phyloP scores from a whole-genome alignment of 441 rosid genomes.

The Bocquillonia castaneifolia region DNA sequence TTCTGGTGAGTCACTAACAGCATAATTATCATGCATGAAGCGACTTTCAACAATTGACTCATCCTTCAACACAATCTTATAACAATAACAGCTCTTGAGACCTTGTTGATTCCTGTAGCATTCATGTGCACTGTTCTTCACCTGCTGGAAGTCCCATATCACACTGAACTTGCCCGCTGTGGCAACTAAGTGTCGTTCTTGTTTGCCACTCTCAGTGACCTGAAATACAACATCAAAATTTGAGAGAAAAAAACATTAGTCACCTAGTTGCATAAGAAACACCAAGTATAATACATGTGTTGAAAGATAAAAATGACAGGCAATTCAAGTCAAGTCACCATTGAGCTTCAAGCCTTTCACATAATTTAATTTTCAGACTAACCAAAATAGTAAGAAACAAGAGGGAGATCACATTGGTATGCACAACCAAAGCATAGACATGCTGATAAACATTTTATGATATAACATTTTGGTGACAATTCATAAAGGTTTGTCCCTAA shows the following conservation, averaged over 20 bases:
- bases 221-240: slow-evolving; percentile 25
- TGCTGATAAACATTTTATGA: not conserved
- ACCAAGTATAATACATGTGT: no score
- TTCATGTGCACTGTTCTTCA: slow-evolving; percentile 81
- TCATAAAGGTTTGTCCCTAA: not conserved
- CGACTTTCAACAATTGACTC: slow-evolving; percentile 95
- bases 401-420: not conserved
- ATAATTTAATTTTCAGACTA: no score
- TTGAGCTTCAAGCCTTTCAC: no score
- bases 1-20: slow-evolving; percentile 83
- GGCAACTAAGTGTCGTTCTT: slow-evolving; percentile 90
- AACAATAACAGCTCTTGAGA: slow-evolving; percentile 96
- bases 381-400: no score
- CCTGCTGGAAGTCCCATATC: slow-evolving; percentile 95
- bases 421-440: not conserved
- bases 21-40: slow-evolving; percentile 94
- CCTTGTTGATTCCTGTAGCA: slow-evolving; percentile 88
- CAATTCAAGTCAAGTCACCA: no score
- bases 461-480: not conserved
- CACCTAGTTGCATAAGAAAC: no score
- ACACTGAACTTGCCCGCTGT: slow-evolving; percentile 95
- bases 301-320: no score
- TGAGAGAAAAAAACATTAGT: slow-evolving; percentile 4
- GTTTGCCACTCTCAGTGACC: slow-evolving; percentile 93
- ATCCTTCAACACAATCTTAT: slow-evolving; percentile 77